These are phyloP conservation scores for Knoxia roxburghii DNA, from an alignment of 257 asterid genomes.

Conservation along the genomic window DNA sequence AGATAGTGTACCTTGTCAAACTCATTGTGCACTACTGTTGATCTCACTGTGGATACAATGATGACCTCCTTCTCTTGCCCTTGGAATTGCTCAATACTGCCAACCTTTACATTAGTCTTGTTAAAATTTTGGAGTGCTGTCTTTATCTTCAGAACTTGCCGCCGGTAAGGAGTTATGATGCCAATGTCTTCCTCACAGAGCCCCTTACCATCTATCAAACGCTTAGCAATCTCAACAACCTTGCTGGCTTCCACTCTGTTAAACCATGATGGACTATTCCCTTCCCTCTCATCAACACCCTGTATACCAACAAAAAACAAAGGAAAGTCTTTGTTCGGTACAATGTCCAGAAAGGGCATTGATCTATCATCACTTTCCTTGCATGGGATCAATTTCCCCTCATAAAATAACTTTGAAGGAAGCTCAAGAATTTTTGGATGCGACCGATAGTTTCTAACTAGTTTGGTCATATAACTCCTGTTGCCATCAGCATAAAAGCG, in stretches of 20 bases:
- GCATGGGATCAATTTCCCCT: conserved; percentile 61
- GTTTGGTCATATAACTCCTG: conserved; percentile 42
- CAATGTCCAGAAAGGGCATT: conserved; percentile 35
- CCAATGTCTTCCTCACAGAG: conserved; percentile 71
- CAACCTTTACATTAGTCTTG: conserved; percentile 49
- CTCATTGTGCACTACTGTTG: conserved; percentile 77
- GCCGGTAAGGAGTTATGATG: conserved; percentile 86
- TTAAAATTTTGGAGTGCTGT: conserved; percentile 51
- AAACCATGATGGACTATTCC: conserved; percentile 94
- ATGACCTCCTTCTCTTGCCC: conserved; percentile 87
- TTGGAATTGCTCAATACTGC: conserved; percentile 94
- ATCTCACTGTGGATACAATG: conserved; percentile 87
- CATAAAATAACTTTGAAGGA: conserved; percentile 73
- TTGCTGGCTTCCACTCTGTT: conserved; percentile 88
- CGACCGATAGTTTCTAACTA: conserved; percentile 69
- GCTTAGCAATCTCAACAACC: conserved; percentile 55
- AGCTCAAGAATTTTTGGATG: conserved; percentile 68
- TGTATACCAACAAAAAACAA: conserved; percentile 75
- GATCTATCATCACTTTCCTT: conserved; percentile 33
- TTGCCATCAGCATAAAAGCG: conserved; percentile 41
- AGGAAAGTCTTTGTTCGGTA: conserved; percentile 69
- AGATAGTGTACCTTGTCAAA: conserved; percentile 63
- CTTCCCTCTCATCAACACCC: conserved; percentile 94
- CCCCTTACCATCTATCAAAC: conserved; percentile 43
- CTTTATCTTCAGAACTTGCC: conserved; percentile 75